Evolutionary conservation across 306 rosid species (phyloP).

Genomic region (Rosa chinensis): DNA sequence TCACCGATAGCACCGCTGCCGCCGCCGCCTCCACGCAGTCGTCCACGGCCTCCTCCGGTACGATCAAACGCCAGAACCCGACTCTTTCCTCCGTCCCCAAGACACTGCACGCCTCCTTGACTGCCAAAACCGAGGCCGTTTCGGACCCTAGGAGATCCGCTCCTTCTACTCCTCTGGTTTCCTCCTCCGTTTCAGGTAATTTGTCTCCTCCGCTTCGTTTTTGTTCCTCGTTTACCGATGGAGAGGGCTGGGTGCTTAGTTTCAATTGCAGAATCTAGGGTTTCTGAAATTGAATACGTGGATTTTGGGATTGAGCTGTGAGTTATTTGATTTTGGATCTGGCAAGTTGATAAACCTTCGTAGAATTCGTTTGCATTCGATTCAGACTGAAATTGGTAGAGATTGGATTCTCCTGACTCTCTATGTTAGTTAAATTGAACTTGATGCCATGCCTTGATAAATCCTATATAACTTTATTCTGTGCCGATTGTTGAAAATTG

Average conservation of each 20-base stretch:
- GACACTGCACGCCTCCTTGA: conserved; percentile 3
- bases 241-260: background rate
- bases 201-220: background rate
- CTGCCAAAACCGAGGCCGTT: background rate
- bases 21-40: conserved; percentile 26
- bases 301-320: background rate
- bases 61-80: conserved; percentile 35
- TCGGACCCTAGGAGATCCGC: conserved; percentile 34
- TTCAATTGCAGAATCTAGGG: conserved; percentile 13
- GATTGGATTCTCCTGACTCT: background rate
- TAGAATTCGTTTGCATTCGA: background rate
- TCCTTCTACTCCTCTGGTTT: conserved; percentile 19
- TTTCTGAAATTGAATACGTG: background rate
- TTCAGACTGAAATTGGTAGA: background rate
- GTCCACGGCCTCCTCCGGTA: conserved; percentile 26
- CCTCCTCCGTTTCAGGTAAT: conserved; percentile 23
- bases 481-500: background rate
- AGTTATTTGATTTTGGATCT: background rate
- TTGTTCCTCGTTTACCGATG: background rate
- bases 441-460: background rate
- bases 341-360: background rate
- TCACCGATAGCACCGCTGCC: conserved; percentile 2
- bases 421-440: background rate
- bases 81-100: conserved; percentile 27
- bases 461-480: background rate